Base-by-base conservation (phyloP, 2,329 filamentous ascomycete species). In the Aspergillus unguis region DNA sequence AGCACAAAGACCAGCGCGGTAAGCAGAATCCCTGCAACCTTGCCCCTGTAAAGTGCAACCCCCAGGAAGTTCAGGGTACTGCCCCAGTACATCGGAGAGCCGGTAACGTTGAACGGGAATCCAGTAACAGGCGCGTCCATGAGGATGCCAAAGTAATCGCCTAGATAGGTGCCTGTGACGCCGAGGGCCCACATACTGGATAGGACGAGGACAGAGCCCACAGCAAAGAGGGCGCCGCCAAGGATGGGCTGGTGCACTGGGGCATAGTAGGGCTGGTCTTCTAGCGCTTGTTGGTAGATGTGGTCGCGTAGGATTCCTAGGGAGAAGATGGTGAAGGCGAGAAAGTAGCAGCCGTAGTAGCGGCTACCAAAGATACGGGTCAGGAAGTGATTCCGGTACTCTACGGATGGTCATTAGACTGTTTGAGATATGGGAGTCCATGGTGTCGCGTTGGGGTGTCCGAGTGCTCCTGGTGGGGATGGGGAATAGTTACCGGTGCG, bases 141-240 rank as follows among this genome's bases (percentile, higher is more conserved):
- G 60, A 99, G 80, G 71, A 97, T 96, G 62, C 94, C 94, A 70
- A 97, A 99, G 80, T 99, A 99, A 77, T 99, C 94, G 63, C 94
- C 94, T 33, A 99, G 80, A 71, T 96, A 99, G 35, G 94, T 99
- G 58, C 94, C 94, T 0, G 91, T 96, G 65, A 99, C 84, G 53
- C 94, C 94, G 37, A 99, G 84, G 32, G 86, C 88, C 85, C 85
- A 96, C 75, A 95, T 97, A 56, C 88, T 94, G 32, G 87, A 86
- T 46, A 97, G 65, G 45, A 99, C 94, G 33, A 99, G 84, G 47
- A 87, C 73, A 72, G 96, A 96, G 53, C 94, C 94, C 35, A 76
- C 68, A 28, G 80, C 79, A 63, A 97, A 82, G 50, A 97, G 82
- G 4, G 77, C 81, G 58, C 86, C 86, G 38, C 88, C 90, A 17